phyloP scores from a whole-genome alignment of 345 rosid species.

The Sonneratia alba region DNA sequence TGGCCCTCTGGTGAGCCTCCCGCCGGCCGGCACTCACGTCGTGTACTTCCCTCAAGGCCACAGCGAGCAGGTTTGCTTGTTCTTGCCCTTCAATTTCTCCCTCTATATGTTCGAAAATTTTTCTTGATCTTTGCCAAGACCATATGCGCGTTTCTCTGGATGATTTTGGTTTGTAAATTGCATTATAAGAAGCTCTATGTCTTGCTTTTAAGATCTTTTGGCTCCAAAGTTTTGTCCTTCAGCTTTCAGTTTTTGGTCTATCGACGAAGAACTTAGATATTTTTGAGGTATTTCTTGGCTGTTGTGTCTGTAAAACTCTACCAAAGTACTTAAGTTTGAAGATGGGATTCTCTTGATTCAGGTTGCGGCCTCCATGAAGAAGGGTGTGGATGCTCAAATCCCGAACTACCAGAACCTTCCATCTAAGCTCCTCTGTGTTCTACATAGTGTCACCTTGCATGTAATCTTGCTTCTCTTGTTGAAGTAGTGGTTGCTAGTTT shows the following conservation, averaged over 20 bases:
- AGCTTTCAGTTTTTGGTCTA: not conserved
- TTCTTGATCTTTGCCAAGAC: no score
- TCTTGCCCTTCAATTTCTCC: not conserved
- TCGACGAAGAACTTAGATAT: not conserved
- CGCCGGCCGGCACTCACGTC: constrained; percentile 52
- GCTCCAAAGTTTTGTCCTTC: not conserved
- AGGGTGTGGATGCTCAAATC: constrained; percentile 52
- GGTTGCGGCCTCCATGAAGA: constrained; percentile 95
- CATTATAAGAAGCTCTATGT: no score
- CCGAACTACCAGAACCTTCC: constrained; percentile 92
- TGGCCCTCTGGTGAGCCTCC: constrained; percentile 55
- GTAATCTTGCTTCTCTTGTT: constrained; percentile 24
- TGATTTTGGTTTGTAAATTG: no score
- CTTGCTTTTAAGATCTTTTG: not conserved
- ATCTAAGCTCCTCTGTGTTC: constrained; percentile 70
- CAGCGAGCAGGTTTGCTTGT: constrained; percentile 48
- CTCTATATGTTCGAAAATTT: no score
- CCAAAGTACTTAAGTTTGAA: not conserved
- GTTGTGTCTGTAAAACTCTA: not conserved
- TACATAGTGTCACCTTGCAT: constrained; percentile 72
- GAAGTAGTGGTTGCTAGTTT: not conserved
- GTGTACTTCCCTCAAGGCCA: constrained; percentile 78
- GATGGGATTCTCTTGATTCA: constrained; percentile 16
- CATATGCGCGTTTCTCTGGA: no score
- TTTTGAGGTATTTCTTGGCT: not conserved